Evolutionary conservation across 768 basidiomycete genomes (phyloP).

Genomic region (Podaxis sp.): DNA sequence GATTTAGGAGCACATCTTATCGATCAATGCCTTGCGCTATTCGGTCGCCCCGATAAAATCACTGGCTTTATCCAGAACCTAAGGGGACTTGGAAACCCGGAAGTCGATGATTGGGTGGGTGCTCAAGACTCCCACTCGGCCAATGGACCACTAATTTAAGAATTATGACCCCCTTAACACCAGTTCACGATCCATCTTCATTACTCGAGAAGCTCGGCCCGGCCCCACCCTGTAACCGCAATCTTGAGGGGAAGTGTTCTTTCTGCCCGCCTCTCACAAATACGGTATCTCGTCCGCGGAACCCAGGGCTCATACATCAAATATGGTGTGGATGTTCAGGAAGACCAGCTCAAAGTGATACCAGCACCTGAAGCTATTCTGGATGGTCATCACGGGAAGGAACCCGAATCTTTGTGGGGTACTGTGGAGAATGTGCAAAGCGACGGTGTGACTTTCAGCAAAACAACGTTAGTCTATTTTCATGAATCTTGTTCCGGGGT

Average conservation of each 20-base stretch:
- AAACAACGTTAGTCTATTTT: slow-evolving; percentile 30
- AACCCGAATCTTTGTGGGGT: slow-evolving; percentile 65
- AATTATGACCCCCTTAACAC: not conserved
- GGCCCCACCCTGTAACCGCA: slow-evolving; percentile 58
- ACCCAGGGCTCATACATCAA: slow-evolving; percentile 73
- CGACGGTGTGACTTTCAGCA: slow-evolving; percentile 42
- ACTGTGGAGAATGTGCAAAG: slow-evolving; percentile 53
- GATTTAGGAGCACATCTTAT: slow-evolving; percentile 82
- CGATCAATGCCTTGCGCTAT: slow-evolving; percentile 74
- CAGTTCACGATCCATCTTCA: slow-evolving; percentile 57
- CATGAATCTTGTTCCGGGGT: not conserved
- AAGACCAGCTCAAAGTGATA: slow-evolving; percentile 68
- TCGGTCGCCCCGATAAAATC: slow-evolving; percentile 69
- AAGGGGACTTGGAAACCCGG: slow-evolving; percentile 60
- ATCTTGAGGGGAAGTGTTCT: slow-evolving; percentile 70
- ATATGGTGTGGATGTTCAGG: slow-evolving; percentile 76
- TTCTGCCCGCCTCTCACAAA: slow-evolving; percentile 63
- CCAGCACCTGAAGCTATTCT: slow-evolving; percentile 45
- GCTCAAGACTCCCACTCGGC: not conserved
- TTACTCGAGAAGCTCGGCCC: slow-evolving; percentile 39
- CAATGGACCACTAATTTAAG: not conserved
- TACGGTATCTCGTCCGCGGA: slow-evolving; percentile 73
- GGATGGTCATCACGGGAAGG: slow-evolving; percentile 51
- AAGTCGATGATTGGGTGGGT: slow-evolving; percentile 67
- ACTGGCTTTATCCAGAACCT: slow-evolving; percentile 72